These are phyloP conservation scores for Plenodomus tracheiphilus DNA, from an alignment of 2,329 filamentous ascomycete genomes.

Conservation along the genomic window DNA sequence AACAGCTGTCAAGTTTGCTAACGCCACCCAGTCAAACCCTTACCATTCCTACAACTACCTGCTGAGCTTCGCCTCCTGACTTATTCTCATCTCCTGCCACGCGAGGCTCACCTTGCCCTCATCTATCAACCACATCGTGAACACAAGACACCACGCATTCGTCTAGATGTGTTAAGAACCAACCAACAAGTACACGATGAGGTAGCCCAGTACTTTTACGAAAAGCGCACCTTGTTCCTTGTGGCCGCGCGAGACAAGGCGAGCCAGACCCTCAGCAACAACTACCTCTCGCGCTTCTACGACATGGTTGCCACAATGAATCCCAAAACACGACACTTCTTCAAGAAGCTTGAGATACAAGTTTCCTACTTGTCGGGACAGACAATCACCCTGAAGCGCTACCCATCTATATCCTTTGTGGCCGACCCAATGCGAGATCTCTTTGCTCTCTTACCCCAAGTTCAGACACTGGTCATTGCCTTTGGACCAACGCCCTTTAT, in stretches of 20 bases:
- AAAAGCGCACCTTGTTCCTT: slow-evolving; percentile 16
- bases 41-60: slow-evolving; percentile 26
- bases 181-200: slow-evolving; percentile 21
- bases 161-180: slow-evolving; percentile 21
- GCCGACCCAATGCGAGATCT: slow-evolving; percentile 8
- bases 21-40: slow-evolving; percentile 18
- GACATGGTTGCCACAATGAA: slow-evolving; percentile 11
- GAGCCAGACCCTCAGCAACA: slow-evolving; percentile 1
- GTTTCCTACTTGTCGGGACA: slow-evolving; percentile 7
- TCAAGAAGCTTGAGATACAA: slow-evolving; percentile 17
- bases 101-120: slow-evolving; percentile 10
- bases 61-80: slow-evolving; percentile 28
- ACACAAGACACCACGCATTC: slow-evolving; percentile 3
- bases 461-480: slow-evolving; percentile 8
- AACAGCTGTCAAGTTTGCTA: neutral
- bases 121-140: neutral
- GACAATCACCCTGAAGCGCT: slow-evolving; percentile 1
- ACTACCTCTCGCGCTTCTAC: slow-evolving; percentile 3
- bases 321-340: slow-evolving; percentile 4
- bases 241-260: slow-evolving; percentile 3
- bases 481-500: neutral
- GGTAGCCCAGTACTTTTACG: slow-evolving; percentile 18
- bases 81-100: slow-evolving; percentile 22
- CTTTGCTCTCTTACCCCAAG: slow-evolving; percentile 11
- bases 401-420: slow-evolving; percentile 1